These are phyloP conservation scores for Annona cherimola DNA, from an alignment of 164 flowering plant species.

Conservation along the genomic window DNA sequence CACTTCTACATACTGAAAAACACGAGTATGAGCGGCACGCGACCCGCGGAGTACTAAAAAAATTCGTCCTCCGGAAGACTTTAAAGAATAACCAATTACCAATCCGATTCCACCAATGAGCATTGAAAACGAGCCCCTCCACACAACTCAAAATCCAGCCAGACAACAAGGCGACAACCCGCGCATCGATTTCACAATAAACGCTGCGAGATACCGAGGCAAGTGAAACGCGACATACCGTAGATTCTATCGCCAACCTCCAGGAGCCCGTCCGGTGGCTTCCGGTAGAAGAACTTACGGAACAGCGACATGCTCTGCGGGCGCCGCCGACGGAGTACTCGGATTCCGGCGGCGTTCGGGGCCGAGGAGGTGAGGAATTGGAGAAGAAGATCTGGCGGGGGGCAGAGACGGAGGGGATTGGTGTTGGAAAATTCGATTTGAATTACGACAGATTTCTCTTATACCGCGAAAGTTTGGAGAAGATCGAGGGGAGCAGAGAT, in stretches of 20 bases:
- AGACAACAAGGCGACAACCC: neutral
- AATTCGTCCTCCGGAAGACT: neutral
- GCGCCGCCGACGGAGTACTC: neutral
- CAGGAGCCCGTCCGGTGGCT: slow-evolving; percentile 57
- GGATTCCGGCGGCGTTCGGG: slow-evolving; percentile 1
- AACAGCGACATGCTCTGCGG: slow-evolving; percentile 37
- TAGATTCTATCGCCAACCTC: slow-evolving; percentile 60
- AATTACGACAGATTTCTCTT: neutral
- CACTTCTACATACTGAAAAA: neutral
- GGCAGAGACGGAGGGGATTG: neutral
- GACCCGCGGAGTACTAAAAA: neutral
- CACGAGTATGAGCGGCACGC: neutral
- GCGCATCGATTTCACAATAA: neutral
- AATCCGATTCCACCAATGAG: too few relatives aligned
- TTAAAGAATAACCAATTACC: too few relatives aligned
- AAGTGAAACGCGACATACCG: slow-evolving; percentile 22
- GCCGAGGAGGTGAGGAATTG: neutral
- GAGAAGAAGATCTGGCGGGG: neutral
- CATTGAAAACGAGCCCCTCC: too few relatives aligned
- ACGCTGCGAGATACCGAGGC: neutral
- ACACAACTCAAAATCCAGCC: neutral
- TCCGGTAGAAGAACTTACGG: slow-evolving; percentile 50
- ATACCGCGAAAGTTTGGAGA: neutral
- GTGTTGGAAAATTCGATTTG: neutral
- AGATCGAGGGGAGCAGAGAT: neutral